Evolutionary conservation across 495 filamentous ascomycete species (phyloP).

Genomic region (Penicillium cataractarum): DNA sequence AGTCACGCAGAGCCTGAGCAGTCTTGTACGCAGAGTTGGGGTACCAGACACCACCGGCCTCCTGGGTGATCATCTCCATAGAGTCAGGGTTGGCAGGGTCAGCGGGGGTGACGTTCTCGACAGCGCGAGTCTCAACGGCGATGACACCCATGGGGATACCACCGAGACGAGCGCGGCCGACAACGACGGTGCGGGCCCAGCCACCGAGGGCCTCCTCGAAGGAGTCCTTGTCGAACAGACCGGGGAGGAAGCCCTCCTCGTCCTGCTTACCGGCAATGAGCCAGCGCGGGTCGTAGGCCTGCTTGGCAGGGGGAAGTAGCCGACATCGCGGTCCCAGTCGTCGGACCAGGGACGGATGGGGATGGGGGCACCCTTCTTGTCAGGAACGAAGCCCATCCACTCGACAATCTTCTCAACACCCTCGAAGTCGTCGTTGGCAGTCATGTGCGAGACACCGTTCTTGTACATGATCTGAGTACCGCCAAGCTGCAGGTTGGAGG

Average conservation of each 20-base stretch:
- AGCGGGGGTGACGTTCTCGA: conserved; percentile 97
- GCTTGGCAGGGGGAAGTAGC: conserved; percentile 85
- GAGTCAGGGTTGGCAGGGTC: conserved; percentile 98
- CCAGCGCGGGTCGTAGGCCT: conserved; percentile 91
- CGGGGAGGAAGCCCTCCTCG: conserved; percentile 82
- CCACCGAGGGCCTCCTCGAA: conserved; percentile 96
- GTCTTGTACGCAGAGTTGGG: conserved; percentile 99
- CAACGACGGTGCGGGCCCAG: conserved; percentile 95
- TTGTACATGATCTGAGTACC: conserved; percentile 99
- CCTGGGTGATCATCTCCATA: conserved; percentile 86
- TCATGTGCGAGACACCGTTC: conserved; percentile 99
- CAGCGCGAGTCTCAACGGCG: conserved; percentile 90
- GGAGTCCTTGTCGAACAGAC: conserved; percentile 94
- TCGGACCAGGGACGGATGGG: conserved; percentile 86
- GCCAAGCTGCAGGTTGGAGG: conserved; percentile 97
- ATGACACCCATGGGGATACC: conserved; percentile 99
- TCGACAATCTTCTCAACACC: conserved; percentile 97
- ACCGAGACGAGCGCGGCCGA: conserved; percentile 93
- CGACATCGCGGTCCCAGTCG: conserved; percentile 88
- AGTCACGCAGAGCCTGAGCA: conserved; percentile 96
- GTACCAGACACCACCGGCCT: conserved; percentile 99
- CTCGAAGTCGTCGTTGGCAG: conserved; percentile 94
- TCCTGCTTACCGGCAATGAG: conserved; percentile 90
- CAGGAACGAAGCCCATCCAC: conserved; percentile 96
- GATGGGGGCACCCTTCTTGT: conserved; percentile 86